phyloP scores from a whole-genome alignment of 768 basidiomycete species.

The Tremella yokohamensis region DNA sequence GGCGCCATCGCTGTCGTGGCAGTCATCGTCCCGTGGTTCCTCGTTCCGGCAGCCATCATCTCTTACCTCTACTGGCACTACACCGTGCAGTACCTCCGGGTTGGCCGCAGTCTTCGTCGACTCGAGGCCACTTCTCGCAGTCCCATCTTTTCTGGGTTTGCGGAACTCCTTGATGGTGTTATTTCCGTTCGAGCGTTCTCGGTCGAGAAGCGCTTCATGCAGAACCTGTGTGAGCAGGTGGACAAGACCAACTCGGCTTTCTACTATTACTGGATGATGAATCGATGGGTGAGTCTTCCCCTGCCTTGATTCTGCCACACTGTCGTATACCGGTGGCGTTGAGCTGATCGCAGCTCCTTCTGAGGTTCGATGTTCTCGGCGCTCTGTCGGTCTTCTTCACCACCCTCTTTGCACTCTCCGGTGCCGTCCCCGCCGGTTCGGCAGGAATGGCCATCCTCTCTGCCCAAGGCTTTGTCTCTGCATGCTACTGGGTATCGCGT shows the following conservation, averaged over 20 bases:
- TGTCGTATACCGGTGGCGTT: background rate
- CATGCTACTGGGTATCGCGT: constrained; percentile 50
- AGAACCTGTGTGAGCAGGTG: constrained; percentile 64
- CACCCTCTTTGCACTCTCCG: constrained; percentile 67
- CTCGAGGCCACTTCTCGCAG: constrained; percentile 72
- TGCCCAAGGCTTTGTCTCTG: constrained; percentile 61
- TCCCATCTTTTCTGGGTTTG: constrained; percentile 47
- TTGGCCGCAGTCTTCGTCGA: constrained; percentile 76
- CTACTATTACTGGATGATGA: constrained; percentile 65
- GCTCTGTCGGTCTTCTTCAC: constrained; percentile 70
- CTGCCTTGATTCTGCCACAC: background rate
- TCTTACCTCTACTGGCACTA: constrained; percentile 66
- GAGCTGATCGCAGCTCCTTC: constrained; percentile 57
- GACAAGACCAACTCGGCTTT: constrained; percentile 59
- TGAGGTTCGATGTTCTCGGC: constrained; percentile 77
- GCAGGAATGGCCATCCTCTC: constrained; percentile 68
- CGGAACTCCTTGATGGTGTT: constrained; percentile 71
- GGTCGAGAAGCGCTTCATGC: constrained; percentile 71
- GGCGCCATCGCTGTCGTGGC: constrained; percentile 59
- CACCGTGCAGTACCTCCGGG: constrained; percentile 61
- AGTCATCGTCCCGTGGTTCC: constrained; percentile 74
- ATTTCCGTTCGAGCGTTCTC: constrained; percentile 92
- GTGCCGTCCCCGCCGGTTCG: constrained; percentile 53
- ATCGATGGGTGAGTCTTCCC: constrained; percentile 34
- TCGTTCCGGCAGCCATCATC: constrained; percentile 70